Conservation (phyloP, 1,139 yeast species). For the Spencermartinsiella ligniputridi region DNA sequence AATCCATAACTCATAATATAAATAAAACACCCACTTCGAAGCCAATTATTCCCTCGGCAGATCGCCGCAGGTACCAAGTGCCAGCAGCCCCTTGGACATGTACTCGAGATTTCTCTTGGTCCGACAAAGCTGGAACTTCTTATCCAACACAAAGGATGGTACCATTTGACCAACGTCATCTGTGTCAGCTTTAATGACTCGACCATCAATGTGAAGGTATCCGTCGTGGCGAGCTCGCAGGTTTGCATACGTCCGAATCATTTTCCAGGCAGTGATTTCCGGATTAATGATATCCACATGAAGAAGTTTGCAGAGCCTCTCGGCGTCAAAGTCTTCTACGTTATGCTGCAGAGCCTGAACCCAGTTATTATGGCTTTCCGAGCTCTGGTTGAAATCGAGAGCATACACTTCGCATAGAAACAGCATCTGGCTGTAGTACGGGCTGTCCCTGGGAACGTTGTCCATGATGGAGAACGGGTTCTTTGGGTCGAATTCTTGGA, state of each 20-base stretch:
- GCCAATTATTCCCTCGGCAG: no score
- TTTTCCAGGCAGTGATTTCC: constrained; percentile 6
- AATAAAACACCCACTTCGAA: no score
- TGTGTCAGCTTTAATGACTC: background rate
- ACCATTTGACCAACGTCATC: background rate
- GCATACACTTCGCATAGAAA: constrained; percentile 11
- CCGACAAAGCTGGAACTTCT: background rate
- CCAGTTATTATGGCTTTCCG: constrained; percentile 12
- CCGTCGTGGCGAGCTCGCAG: background rate
- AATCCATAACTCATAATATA: background rate
- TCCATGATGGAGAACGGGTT: constrained; percentile 9
- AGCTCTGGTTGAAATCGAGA: constrained; percentile 4
- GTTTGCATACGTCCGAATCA: background rate
- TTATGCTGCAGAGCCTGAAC: constrained; percentile 10
- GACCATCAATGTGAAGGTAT: background rate
- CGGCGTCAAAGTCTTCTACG: constrained; percentile 9
- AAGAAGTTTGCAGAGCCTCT: constrained; percentile 8
- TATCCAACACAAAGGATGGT: background rate
- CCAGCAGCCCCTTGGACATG: background rate
- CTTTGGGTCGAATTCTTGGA: constrained; percentile 10
- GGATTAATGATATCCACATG: constrained; percentile 13
- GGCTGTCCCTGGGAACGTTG: constrained; percentile 13
- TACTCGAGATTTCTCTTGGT: background rate
- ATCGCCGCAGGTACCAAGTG: background rate
- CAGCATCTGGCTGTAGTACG: constrained; percentile 10